Percentiles rank a stretch among this genome's conserved stretches.
Evolutionary conservation across 2,329 filamentous ascomycete genomes (phyloP).

Genomic region (Alternaria infectoria): DNA sequence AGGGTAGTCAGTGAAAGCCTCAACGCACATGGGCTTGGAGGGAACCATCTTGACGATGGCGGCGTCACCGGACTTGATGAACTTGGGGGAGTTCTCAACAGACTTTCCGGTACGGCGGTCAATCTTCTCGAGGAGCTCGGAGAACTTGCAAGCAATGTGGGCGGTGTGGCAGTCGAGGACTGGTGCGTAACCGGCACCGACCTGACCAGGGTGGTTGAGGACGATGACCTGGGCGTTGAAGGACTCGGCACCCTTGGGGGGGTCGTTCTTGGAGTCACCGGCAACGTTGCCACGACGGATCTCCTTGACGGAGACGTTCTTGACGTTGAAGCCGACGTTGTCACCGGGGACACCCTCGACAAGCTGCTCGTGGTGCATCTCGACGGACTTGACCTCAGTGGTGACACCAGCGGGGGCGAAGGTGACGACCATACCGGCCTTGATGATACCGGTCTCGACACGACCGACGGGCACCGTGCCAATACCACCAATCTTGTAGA

Average conservation of each 20-base stretch:
- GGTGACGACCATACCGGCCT: constrained; percentile 90
- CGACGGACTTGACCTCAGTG: constrained; percentile 99
- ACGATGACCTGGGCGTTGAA: constrained; percentile 99
- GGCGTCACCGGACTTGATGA: constrained; percentile 99
- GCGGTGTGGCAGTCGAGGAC: constrained; percentile 99
- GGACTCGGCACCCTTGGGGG: constrained; percentile 82
- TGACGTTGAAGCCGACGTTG: constrained; percentile 99
- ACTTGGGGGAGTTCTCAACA: constrained; percentile 90
- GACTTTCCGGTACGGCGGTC: constrained; percentile 99
- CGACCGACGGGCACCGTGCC: constrained; percentile 99
- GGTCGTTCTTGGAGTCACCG: constrained; percentile 99
- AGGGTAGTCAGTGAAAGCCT: constrained; percentile 99
- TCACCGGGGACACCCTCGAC: constrained; percentile 93
- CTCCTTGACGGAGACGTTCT: constrained; percentile 99
- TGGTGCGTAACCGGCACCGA: constrained; percentile 98
- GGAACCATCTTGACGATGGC: constrained; percentile 99
- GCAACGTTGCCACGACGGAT: constrained; percentile 99
- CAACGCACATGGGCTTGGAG: constrained; percentile 99
- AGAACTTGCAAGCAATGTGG: constrained; percentile 99
- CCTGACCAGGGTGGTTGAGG: constrained; percentile 99
- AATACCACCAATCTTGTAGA: constrained; percentile 99
- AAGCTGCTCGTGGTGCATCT: constrained; percentile 99
- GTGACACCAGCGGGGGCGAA: constrained; percentile 98
- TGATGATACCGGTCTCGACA: constrained; percentile 98
- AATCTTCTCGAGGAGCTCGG: constrained; percentile 99